Conservation (phyloP, 345 rosid genomes). For the Populus nigra region DNA sequence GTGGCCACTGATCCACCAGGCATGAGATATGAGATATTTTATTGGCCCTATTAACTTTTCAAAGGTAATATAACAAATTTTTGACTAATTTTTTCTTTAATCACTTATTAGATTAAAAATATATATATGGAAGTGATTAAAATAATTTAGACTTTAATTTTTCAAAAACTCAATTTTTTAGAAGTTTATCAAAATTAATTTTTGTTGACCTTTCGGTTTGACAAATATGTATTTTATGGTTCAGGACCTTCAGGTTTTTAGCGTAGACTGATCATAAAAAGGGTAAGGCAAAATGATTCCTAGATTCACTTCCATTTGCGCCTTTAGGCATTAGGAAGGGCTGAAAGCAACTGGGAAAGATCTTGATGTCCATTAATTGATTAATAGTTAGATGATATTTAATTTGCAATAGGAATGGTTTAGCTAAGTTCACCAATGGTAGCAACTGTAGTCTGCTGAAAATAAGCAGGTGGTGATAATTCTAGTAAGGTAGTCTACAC, state of each 20-base stretch:
- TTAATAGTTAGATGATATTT: too few relatives aligned
- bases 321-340: background rate
- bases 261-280: background rate
- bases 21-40: conserved; percentile 12
- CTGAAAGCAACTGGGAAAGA: background rate
- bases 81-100: too few relatives aligned
- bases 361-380: background rate
- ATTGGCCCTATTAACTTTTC: background rate
- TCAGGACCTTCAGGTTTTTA: background rate
- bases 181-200: too few relatives aligned
- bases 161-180: too few relatives aligned
- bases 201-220: background rate
- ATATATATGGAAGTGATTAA: too few relatives aligned
- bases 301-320: background rate
- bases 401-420: background rate
- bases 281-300: background rate
- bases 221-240: background rate
- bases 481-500: background rate
- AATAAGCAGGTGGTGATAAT: background rate
- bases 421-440: too few relatives aligned
- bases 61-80: too few relatives aligned
- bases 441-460: too few relatives aligned
- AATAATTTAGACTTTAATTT: too few relatives aligned
- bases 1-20: conserved; percentile 97
- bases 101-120: too few relatives aligned